Percentiles rank a stretch among this genome's conserved stretches.
Conservation (phyloP, 2,329 filamentous ascomycete genomes). For the Microcera coccophila region DNA sequence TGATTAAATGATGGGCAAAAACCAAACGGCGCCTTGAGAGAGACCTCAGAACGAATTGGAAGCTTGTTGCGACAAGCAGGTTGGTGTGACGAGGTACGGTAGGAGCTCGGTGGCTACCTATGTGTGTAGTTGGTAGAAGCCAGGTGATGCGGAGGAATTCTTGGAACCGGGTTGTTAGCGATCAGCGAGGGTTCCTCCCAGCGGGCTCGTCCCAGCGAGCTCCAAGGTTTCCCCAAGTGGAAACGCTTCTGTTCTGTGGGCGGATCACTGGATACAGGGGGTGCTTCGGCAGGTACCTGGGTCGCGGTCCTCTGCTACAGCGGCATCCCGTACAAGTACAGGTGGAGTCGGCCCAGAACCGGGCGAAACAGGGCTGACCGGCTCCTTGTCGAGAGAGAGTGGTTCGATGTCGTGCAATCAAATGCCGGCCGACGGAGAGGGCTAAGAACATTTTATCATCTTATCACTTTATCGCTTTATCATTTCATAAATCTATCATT, state of each 20-base stretch:
- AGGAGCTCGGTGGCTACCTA: neutral
- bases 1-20: neutral
- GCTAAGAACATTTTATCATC: too few species aligned
- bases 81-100: neutral
- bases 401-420: conserved; percentile 25
- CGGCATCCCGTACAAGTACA: conserved; percentile 2
- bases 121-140: conserved; percentile 10
- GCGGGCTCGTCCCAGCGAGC: too few species aligned
- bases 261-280: too few species aligned
- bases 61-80: neutral
- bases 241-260: too few species aligned
- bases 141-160: conserved; percentile 29
- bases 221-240: too few species aligned
- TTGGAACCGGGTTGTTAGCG: conserved; percentile 4
- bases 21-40: neutral
- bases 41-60: neutral
- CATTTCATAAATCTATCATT: too few species aligned
- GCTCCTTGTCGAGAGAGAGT: conserved; percentile 1
- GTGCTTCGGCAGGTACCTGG: neutral
- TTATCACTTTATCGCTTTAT: too few species aligned
- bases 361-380: conserved; percentile 22
- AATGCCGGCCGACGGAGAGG: neutral
- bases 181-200: neutral
- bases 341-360: conserved; percentile 12
- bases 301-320: neutral